Conservation (phyloP, 2,329 filamentous ascomycete species). For the Fonsecaea nubica region DNA sequence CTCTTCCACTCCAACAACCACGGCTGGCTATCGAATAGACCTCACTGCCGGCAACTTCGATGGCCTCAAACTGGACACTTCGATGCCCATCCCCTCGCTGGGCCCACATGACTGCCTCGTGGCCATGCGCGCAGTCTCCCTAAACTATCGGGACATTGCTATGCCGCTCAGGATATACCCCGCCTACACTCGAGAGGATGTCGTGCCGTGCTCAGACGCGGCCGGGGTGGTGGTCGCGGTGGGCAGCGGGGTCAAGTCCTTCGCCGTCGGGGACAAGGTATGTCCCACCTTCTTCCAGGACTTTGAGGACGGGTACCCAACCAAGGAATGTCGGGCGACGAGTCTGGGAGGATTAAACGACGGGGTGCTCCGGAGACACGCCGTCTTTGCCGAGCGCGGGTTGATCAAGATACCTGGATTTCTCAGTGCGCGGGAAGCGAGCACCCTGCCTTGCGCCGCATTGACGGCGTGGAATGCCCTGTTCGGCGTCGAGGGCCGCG, state of each 20-base stretch:
- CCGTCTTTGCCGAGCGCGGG: slow-evolving; percentile 70
- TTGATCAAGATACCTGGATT: slow-evolving; percentile 68
- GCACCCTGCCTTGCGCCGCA: slow-evolving; percentile 66
- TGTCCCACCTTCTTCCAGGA: slow-evolving; percentile 64
- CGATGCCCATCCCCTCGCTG: slow-evolving; percentile 6
- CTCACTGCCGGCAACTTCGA: slow-evolving; percentile 17
- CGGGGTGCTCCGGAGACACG: slow-evolving; percentile 72
- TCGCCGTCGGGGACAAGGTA: slow-evolving; percentile 65
- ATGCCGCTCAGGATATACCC: slow-evolving; percentile 47
- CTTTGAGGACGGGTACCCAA: slow-evolving; percentile 52
- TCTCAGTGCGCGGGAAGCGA: slow-evolving; percentile 61
- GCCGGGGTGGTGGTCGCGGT: slow-evolving; percentile 58
- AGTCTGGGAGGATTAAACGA: slow-evolving; percentile 73
- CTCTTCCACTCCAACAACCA: slow-evolving; percentile 3
- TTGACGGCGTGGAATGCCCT: slow-evolving; percentile 72
- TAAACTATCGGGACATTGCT: slow-evolving; percentile 59
- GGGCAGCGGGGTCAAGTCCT: slow-evolving; percentile 62
- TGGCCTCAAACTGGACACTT: slow-evolving; percentile 6
- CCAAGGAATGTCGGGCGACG: slow-evolving; percentile 48
- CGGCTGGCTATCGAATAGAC: slow-evolving; percentile 13
- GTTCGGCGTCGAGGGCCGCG: slow-evolving; percentile 59
- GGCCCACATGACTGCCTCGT: slow-evolving; percentile 54
- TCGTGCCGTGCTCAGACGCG: slow-evolving; percentile 52
- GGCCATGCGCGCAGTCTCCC: slow-evolving; percentile 59
- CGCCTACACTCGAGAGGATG: slow-evolving; percentile 38